Evolutionary conservation across 2,329 filamentous ascomycete species (phyloP), one percentile per base, ranked within the genome.

Genomic region (Aspergillus sp.): DNA sequence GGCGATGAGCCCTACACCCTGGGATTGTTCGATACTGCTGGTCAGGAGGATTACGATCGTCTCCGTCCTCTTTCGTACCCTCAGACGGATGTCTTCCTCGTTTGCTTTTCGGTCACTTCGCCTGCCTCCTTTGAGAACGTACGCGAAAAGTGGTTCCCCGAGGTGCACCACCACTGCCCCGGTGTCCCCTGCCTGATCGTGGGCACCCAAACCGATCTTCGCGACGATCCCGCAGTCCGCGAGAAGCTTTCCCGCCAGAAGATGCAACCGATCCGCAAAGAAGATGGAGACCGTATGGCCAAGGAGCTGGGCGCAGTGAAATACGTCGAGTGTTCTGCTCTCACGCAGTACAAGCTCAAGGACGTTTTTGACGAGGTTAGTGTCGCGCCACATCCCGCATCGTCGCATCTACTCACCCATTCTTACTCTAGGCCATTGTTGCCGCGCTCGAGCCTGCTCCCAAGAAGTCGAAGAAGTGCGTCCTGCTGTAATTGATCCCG

Each of bases 111-210:
- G 75, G 93, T 99, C 74, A 97, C 93, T 59, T 97, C 94, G 49
- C 95, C 94, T 43, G 93, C 95, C 43, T 97, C 93, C 7, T 99
- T 99, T 78, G 95, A 99, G 78, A 99, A 99, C 89, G 95, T 98
- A 55, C 89, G 93, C 72, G 94, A 97, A 84, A 97, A 97, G 80
- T 97, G 93, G 94, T 97, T 97, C 72, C 95, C 95, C 49, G 95
- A 99, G 80, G 95, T 99, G 47, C 93, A 96, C 78, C 95, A 99
- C 80, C 95, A 99, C 81, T 99, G 95, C 77, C 95, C 95, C 17
- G 95, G 95, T 66, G 95, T 99, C 39, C 95, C 95, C 56, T 98
- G 95, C 84, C 84, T 99, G 67, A 97, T 99, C 68, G 95, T 99
- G 63, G 95, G 95, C 71, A 99, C 95, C 23, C 95, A 99, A 81